Percentiles rank a stretch among this genome's conserved stretches.
Evolutionary conservation across 164 flowering plant genomes (phyloP).

Genomic region (Vitis vinifera): DNA sequence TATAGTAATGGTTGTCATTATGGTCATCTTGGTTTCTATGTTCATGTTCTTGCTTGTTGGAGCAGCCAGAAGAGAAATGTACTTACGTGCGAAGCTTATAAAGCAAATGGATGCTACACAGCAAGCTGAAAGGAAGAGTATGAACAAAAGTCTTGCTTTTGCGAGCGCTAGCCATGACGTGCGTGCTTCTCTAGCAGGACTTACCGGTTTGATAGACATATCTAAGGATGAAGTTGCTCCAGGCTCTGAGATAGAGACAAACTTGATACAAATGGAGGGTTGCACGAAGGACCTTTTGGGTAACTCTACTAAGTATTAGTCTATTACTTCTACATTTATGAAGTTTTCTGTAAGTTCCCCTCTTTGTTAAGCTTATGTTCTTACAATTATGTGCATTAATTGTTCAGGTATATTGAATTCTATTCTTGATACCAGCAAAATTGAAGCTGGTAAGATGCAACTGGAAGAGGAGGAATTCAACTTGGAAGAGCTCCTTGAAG

Average conservation of each 20-base stretch:
- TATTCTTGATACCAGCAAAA: slow-evolving; percentile 82
- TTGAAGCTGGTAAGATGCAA: slow-evolving; percentile 87
- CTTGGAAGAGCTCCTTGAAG: slow-evolving; percentile 63
- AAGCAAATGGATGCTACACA: slow-evolving; percentile 77
- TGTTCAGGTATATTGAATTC: slow-evolving; percentile 71
- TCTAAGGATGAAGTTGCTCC: slow-evolving; percentile 26
- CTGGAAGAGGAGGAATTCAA: slow-evolving; percentile 68
- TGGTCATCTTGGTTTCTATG: slow-evolving; percentile 23
- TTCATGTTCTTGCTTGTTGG: slow-evolving; percentile 28
- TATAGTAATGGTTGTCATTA: slow-evolving; percentile 14
- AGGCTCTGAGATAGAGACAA: slow-evolving; percentile 38
- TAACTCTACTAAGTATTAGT: slow-evolving; percentile 13
- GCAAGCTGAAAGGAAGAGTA: slow-evolving; percentile 84
- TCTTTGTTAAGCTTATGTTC: not conserved
- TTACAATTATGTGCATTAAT: not conserved
- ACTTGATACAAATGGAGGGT: slow-evolving; percentile 45
- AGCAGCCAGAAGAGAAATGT: slow-evolving; percentile 45
- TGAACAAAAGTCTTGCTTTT: slow-evolving; percentile 72
- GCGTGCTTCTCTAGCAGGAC: slow-evolving; percentile 59
- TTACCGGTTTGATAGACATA: slow-evolving; percentile 54
- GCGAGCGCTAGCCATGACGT: slow-evolving; percentile 86
- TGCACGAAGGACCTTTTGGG: slow-evolving; percentile 59
- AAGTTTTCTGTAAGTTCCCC: too few species aligned
- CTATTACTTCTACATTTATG: not conserved
- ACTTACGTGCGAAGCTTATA: slow-evolving; percentile 43